Percentiles rank a stretch among this genome's conserved stretches.
phyloP scores from a whole-genome alignment of 2,329 filamentous ascomycete genomes.

The Colletotrichum sp. region DNA sequence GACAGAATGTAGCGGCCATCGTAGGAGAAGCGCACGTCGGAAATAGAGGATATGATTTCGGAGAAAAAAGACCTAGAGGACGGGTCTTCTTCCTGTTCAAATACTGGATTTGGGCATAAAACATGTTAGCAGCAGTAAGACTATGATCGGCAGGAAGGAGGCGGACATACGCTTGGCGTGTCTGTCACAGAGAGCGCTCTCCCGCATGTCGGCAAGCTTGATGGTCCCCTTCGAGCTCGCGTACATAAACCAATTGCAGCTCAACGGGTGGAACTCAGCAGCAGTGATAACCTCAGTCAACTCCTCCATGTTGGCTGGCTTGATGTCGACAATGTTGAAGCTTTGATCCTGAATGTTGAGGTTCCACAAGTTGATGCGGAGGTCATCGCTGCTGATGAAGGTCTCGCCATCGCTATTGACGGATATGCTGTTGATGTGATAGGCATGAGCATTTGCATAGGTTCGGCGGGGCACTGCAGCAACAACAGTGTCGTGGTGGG shows the following conservation, averaged over 20 bases:
- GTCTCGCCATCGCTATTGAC: conserved; percentile 99
- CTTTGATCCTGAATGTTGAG: conserved; percentile 99
- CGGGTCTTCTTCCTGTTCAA: conserved; percentile 98
- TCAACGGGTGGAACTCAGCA: conserved; percentile 94
- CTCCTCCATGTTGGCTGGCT: conserved; percentile 99
- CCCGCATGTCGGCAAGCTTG: conserved; percentile 97
- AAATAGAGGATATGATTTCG: conserved; percentile 99
- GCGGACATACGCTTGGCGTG: conserved; percentile 84
- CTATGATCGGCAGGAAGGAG: neutral
- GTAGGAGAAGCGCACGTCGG: conserved; percentile 95
- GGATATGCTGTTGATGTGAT: conserved; percentile 99
- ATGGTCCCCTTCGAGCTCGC: conserved; percentile 99
- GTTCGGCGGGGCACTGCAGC: conserved; percentile 94
- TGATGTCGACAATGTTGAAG: conserved; percentile 99
- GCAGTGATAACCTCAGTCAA: conserved; percentile 98
- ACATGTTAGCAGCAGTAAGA: neutral
- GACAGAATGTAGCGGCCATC: conserved; percentile 98
- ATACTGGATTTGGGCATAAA: conserved; percentile 64
- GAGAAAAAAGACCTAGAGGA: conserved; percentile 98
- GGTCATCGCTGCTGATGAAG: conserved; percentile 97
- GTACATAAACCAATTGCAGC: conserved; percentile 99
- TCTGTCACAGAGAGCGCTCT: conserved; percentile 94
- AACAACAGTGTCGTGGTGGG: conserved; percentile 97
- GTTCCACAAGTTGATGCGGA: conserved; percentile 99
- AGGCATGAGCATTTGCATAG: conserved; percentile 97